A percentile compares a stretch with the other conserved stretches of the same genome.
Conservation (phyloP, 2,329 filamentous ascomycete species). For the Karstenula rhodostoma region DNA sequence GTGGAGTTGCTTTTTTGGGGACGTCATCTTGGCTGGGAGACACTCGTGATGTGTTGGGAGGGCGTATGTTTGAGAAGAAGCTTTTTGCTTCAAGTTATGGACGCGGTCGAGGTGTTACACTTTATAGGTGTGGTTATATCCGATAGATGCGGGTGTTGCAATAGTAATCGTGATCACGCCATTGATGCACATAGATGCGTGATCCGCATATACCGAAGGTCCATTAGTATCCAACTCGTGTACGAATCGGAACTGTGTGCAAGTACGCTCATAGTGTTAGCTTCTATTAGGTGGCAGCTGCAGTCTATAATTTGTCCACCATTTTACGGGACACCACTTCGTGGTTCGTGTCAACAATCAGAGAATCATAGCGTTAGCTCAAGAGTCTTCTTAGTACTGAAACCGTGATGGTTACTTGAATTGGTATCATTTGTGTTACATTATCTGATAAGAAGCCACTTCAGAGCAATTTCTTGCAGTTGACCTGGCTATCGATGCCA, state of each 20-base stretch:
- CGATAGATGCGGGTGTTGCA: neutral
- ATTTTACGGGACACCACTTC: too few species aligned
- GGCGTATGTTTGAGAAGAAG: neutral
- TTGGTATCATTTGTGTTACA: neutral
- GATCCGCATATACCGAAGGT: neutral
- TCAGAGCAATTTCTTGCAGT: slow-evolving; percentile 31
- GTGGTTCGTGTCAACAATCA: too few species aligned
- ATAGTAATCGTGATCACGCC: slow-evolving; percentile 7
- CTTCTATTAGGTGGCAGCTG: too few species aligned
- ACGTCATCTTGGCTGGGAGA: neutral
- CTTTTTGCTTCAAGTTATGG: neutral
- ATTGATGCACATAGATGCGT: slow-evolving; percentile 6
- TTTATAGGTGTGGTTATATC: neutral
- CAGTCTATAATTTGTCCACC: too few species aligned
- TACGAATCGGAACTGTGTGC: neutral
- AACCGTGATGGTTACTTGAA: too few species aligned
- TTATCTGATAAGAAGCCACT: neutral
- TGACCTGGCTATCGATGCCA: slow-evolving; percentile 39
- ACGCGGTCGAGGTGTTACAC: neutral
- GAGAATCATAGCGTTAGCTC: too few species aligned
- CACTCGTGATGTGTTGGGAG: too few species aligned
- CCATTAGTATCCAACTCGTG: neutral
- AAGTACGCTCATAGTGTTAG: neutral
- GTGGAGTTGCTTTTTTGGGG: slow-evolving; percentile 40
- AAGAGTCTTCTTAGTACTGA: too few species aligned